A percentile compares a stretch with the other conserved stretches of the same genome.
Conservation (phyloP, 257 asterid genomes). For the Penstemon newberryi region DNA sequence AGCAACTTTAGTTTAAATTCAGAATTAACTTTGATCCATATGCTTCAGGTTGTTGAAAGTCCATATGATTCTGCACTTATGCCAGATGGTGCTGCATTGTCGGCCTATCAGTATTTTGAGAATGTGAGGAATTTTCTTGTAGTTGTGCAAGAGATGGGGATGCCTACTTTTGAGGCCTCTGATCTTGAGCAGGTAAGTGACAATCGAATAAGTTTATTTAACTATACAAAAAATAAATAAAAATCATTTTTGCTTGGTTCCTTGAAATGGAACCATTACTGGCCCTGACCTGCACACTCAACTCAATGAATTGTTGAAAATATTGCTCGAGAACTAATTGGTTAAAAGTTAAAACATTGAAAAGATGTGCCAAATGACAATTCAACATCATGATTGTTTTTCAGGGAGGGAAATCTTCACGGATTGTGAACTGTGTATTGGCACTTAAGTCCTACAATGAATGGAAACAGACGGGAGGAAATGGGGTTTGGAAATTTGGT, state of each 20-base stretch:
- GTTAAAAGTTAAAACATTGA: too few species aligned
- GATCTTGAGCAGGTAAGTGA: conserved; percentile 84
- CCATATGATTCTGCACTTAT: conserved; percentile 66
- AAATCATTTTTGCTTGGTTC: conserved; percentile 7
- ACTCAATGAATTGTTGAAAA: background rate
- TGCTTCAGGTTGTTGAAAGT: conserved; percentile 82
- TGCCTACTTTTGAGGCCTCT: conserved; percentile 94
- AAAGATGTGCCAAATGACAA: conserved; percentile 1
- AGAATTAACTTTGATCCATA: conserved; percentile 24
- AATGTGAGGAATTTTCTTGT: conserved; percentile 92
- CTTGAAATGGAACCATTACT: background rate
- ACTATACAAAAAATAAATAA: background rate
- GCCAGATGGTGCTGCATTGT: conserved; percentile 93
- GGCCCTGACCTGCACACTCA: background rate
- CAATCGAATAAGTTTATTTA: background rate
- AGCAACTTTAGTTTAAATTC: conserved; percentile 5
- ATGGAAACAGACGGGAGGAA: conserved; percentile 81
- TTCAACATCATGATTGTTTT: conserved; percentile 16
- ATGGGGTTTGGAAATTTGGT: conserved; percentile 86
- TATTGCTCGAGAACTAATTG: background rate
- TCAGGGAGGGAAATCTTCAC: conserved; percentile 95
- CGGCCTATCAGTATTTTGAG: conserved; percentile 93
- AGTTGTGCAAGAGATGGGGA: conserved; percentile 83
- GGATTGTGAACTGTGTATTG: conserved; percentile 85
- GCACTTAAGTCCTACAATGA: conserved; percentile 85